Conservation (phyloP, 352 stramenopile species). For the Plasmopara halstedii region DNA sequence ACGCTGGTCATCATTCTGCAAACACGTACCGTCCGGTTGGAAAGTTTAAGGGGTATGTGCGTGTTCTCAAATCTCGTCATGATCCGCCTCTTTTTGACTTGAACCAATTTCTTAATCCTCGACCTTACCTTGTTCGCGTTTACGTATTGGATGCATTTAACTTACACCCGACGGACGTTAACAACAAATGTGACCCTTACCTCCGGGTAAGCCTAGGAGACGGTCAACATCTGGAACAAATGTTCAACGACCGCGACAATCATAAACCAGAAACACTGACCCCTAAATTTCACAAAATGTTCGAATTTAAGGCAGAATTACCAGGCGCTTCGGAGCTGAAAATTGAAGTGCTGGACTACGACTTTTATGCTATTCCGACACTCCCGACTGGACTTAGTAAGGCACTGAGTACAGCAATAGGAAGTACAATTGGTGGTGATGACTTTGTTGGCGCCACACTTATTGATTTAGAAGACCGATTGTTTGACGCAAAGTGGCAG, state of each 20-base stretch:
- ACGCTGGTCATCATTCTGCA: conserved; percentile 15
- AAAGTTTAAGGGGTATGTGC: conserved; percentile 86
- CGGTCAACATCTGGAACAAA: conserved; percentile 44
- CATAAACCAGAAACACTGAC: conserved; percentile 64
- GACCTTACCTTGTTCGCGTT: conserved; percentile 77
- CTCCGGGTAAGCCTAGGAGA: conserved; percentile 76
- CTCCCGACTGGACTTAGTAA: conserved; percentile 47
- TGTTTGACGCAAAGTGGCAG: conserved; percentile 86
- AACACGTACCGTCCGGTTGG: conserved; percentile 55
- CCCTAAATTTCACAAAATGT: conserved; percentile 88
- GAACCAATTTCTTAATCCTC: conserved; percentile 61
- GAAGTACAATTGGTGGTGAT: conserved; percentile 52
- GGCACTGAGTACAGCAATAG: conserved; percentile 34
- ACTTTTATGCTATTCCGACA: conserved; percentile 57
- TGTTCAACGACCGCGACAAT: conserved; percentile 79
- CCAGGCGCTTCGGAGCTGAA: conserved; percentile 66
- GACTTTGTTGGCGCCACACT: conserved; percentile 89
- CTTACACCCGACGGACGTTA: conserved; percentile 73
- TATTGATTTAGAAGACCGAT: conserved; percentile 91
- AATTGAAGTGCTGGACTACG: conserved; percentile 64
- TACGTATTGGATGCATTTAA: conserved; percentile 82
- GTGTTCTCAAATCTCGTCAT: conserved; percentile 62
- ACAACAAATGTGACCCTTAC: conserved; percentile 84
- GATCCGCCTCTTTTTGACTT: conserved; percentile 70
- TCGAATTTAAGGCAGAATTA: conserved; percentile 86